Base-by-base conservation (phyloP, 768 basidiomycete genomes). In the Amanita subjunquillea region DNA sequence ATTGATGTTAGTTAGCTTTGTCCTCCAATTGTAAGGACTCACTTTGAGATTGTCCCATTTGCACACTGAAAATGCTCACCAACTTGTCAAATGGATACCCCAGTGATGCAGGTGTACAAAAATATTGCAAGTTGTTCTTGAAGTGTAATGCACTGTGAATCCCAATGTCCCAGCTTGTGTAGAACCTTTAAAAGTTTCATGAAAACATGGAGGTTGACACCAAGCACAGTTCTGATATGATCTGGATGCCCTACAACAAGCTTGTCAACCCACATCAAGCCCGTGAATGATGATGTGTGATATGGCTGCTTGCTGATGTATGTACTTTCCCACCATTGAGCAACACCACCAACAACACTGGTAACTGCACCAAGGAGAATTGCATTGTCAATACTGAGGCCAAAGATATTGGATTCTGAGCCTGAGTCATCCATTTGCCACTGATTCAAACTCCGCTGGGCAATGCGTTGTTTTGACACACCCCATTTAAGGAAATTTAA, bases 31-130 rank as follows among this genome's bases (percentile, higher is more conserved):
- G 43, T 10, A 25, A 23, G 10, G 25, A 44, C 10, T 13, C 49
- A 65, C 66, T 53, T 54, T 25, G 65, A 65, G 15, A 67, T 59
- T 1, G 64, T 68, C 6, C 61, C 62, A 48, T 63, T 63, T 37
- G 61, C 60, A 1, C 58, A 27, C 48, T 67, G 67, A 51, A 69
- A 67, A 3, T 53, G 48, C 39, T 69, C 63, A 4, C 51, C 60
- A 40, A 66, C 54, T 46, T 63, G 61, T 10, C 47, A 27, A 30
- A 56, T 38, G 15, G 56, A 56, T 13, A 58, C 39, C 3, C 59
- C 59, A n/a, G 59, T 66, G 22, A 60, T 53, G 34, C 55, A 56
- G 10, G 50, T 56, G 46, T 64, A 61, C 10, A 65, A 56, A 54
- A 65, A 65, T 32, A 65, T 65, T n/a, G 63, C 63, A 27, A 56